Conservation (phyloP, 2,329 filamentous ascomycete genomes). For the Penicillium digitatum region DNA sequence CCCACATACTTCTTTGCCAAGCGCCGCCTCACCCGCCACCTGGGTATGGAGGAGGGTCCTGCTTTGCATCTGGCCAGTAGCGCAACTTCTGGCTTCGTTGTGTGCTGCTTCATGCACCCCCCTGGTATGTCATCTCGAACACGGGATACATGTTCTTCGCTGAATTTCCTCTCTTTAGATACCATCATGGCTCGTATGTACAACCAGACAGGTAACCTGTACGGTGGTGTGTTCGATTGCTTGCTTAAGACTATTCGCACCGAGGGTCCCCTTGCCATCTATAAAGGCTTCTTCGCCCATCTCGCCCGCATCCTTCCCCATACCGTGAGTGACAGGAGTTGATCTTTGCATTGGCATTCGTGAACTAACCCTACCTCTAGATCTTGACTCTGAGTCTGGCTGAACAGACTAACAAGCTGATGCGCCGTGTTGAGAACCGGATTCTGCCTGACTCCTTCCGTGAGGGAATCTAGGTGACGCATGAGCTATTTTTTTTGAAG, state of each 20-base stretch:
- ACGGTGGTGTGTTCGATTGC: conserved; percentile 88
- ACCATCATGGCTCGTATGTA: conserved; percentile 99
- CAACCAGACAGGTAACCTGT: conserved; percentile 98
- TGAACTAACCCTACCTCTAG: conserved; percentile 36
- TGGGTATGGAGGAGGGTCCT: conserved; percentile 86
- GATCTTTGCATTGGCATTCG: neutral
- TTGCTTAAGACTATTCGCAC: conserved; percentile 84
- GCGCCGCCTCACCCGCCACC: conserved; percentile 71
- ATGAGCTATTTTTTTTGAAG: neutral
- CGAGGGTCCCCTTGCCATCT: conserved; percentile 86
- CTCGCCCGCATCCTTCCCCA: conserved; percentile 90
- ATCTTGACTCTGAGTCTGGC: conserved; percentile 88
- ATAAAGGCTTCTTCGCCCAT: conserved; percentile 97
- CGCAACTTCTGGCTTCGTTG: conserved; percentile 86
- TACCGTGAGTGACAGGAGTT: conserved; percentile 54
- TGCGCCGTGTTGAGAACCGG: conserved; percentile 70
- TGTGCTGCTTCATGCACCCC: conserved; percentile 97
- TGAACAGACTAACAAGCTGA: conserved; percentile 93
- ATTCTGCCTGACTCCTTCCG: conserved; percentile 49
- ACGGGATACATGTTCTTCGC: neutral
- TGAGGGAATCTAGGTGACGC: conserved; percentile 42
- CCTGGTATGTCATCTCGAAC: conserved; percentile 59
- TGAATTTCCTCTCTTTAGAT: conserved; percentile 49
- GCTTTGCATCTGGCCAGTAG: conserved; percentile 85
- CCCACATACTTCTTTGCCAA: conserved; percentile 99